A percentile compares a stretch with the other conserved stretches of the same genome.
phyloP scores from a whole-genome alignment of 352 stramenopile species.

The Phytophthora pluvialis region DNA sequence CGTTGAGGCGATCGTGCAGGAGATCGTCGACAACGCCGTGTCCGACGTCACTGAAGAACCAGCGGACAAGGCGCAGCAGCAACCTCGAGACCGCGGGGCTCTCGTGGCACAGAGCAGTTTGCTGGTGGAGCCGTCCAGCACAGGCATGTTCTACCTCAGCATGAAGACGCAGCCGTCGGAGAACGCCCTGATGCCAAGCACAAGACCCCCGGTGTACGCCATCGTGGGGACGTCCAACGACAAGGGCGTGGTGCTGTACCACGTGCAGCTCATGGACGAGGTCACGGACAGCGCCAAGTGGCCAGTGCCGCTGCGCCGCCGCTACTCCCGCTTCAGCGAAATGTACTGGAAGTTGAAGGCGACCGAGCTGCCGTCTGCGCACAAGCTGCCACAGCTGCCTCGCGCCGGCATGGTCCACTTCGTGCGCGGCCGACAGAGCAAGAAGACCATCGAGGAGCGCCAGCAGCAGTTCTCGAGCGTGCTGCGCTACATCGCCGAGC shows the following conservation, averaged over 20 bases:
- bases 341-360: conserved; percentile 53
- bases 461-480: conserved; percentile 53
- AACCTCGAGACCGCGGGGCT: conserved; percentile 5
- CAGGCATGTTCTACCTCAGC: conserved; percentile 20
- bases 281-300: conserved; percentile 35
- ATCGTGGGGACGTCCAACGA: conserved; percentile 39
- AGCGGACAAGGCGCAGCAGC: not conserved
- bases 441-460: conserved; percentile 52
- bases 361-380: conserved; percentile 34
- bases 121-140: conserved; percentile 28
- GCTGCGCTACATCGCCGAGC: conserved; percentile 52
- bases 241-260: conserved; percentile 48
- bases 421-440: conserved; percentile 54
- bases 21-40: conserved; percentile 28
- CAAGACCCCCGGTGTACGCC: conserved; percentile 28
- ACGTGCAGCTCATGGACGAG: conserved; percentile 47
- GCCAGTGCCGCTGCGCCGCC: conserved; percentile 36
- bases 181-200: not conserved
- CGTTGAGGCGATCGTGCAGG: conserved; percentile 26
- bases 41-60: not conserved
- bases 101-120: conserved; percentile 28
- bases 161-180: conserved; percentile 17
- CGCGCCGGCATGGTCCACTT: conserved; percentile 48
- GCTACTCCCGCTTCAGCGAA: conserved; percentile 66
- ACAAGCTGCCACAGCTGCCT: conserved; percentile 47